Evolutionary conservation across 2,329 filamentous ascomycete species (phyloP).

Genomic region (Dactylellina leptospora): DNA sequence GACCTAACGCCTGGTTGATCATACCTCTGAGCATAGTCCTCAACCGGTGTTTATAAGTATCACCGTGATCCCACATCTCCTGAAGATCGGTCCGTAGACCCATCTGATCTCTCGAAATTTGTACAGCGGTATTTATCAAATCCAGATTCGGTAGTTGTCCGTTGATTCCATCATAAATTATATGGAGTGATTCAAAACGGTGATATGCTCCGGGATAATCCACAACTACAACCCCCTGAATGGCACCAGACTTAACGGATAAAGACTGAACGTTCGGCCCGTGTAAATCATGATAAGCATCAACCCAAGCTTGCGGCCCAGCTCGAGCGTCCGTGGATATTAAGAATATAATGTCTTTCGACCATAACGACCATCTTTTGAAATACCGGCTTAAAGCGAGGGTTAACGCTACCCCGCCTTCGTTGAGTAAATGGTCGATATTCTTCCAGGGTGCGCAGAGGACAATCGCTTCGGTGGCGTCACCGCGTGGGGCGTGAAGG

Average conservation of each 20-base stretch:
- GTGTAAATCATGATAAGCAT: slow-evolving; percentile 94
- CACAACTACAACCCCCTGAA: slow-evolving; percentile 91
- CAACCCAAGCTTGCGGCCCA: slow-evolving; percentile 94
- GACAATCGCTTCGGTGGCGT: slow-evolving; percentile 96
- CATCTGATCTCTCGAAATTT: slow-evolving; percentile 90
- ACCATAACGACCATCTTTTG: slow-evolving; percentile 97
- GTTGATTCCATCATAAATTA: slow-evolving; percentile 94
- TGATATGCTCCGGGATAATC: slow-evolving; percentile 83
- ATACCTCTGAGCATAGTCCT: slow-evolving; percentile 91
- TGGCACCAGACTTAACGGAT: slow-evolving; percentile 87
- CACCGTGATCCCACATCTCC: slow-evolving; percentile 79
- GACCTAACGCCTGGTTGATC: slow-evolving; percentile 87
- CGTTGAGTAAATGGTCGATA: slow-evolving; percentile 78
- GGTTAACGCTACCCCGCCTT: slow-evolving; percentile 84
- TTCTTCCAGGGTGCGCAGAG: slow-evolving; percentile 89
- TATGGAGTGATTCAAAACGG: slow-evolving; percentile 85
- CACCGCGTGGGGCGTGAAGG: slow-evolving; percentile 88
- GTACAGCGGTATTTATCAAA: slow-evolving; percentile 90
- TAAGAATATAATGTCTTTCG: slow-evolving; percentile 95
- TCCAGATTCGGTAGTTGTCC: slow-evolving; percentile 95
- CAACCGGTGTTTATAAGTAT: slow-evolving; percentile 81
- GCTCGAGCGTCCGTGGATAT: slow-evolving; percentile 87
- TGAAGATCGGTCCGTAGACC: slow-evolving; percentile 84
- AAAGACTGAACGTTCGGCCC: slow-evolving; percentile 76
- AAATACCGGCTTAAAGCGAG: slow-evolving; percentile 92